Evolutionary conservation across 2,329 filamentous ascomycete species (phyloP).

Genomic region (Aspergillus fumigatus): DNA sequence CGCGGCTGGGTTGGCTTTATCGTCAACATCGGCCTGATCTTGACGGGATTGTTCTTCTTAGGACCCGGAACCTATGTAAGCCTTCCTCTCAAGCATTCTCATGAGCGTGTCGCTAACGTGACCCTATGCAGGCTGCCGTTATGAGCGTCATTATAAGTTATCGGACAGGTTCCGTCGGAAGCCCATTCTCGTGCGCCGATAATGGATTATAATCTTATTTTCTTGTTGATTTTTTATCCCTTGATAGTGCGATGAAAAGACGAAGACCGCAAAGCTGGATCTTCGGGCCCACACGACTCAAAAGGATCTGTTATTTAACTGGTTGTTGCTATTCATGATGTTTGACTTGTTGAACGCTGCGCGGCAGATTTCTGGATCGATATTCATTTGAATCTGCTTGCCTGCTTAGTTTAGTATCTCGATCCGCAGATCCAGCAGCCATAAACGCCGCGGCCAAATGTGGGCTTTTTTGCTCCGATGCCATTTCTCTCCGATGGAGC

Average conservation of each 20-base stretch:
- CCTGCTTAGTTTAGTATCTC: background rate
- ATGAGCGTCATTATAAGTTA: constrained; percentile 62
- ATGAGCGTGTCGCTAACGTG: constrained; percentile 5
- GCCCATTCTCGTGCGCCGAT: constrained; percentile 68
- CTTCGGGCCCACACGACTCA: background rate
- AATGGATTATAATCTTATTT: constrained; percentile 30
- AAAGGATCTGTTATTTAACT: background rate
- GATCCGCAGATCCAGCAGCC: background rate
- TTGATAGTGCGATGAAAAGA: background rate
- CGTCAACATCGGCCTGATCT: constrained; percentile 69
- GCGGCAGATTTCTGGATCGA: background rate
- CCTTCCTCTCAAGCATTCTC: constrained; percentile 36
- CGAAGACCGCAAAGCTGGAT: background rate
- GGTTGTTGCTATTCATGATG: background rate
- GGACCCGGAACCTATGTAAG: constrained; percentile 71
- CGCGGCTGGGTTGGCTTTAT: constrained; percentile 40
- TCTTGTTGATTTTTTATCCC: constrained; percentile 5
- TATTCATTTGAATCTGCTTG: background rate
- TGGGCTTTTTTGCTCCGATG: too few relatives aligned
- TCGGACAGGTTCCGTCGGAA: constrained; percentile 57
- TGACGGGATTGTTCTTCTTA: constrained; percentile 75
- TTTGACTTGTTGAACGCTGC: background rate
- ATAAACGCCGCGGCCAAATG: background rate
- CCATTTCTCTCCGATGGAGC: background rate
- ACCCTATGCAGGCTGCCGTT: constrained; percentile 34